phyloP scores from a whole-genome alignment of 2,329 filamentous ascomycete species.

The Parasarocladium wereldwijsianum region DNA sequence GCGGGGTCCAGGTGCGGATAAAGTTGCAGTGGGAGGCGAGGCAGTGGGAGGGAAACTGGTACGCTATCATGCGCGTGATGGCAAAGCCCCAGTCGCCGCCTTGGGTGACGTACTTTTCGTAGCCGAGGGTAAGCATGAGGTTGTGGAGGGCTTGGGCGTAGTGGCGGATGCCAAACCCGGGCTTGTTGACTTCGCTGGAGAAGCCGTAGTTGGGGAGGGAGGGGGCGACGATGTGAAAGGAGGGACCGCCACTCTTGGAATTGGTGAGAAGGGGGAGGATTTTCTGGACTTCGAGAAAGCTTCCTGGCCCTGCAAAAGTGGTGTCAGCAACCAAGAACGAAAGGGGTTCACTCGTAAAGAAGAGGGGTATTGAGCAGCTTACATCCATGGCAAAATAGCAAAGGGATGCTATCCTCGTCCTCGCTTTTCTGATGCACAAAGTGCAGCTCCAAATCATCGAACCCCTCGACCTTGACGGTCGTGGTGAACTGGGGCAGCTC shows the following conservation, averaged over 20 bases:
- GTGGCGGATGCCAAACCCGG: slow-evolving; percentile 17
- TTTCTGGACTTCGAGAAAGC: slow-evolving; percentile 51
- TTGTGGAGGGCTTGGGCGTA: slow-evolving; percentile 45
- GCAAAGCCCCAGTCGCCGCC: slow-evolving; percentile 56
- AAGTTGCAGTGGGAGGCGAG: slow-evolving; percentile 29
- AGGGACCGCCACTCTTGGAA: slow-evolving; percentile 15
- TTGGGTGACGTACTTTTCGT: slow-evolving; percentile 28
- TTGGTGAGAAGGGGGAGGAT: slow-evolving; percentile 34
- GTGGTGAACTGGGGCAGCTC: slow-evolving; percentile 40
- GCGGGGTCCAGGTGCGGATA: slow-evolving; percentile 36
- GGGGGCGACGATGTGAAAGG: slow-evolving; percentile 43
- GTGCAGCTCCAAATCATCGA: slow-evolving; percentile 45
- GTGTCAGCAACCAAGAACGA: neutral
- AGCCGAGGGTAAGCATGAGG: slow-evolving; percentile 55
- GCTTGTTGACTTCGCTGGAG: slow-evolving; percentile 14
- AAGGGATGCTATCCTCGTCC: slow-evolving; percentile 38
- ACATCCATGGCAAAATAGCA: slow-evolving; percentile 56
- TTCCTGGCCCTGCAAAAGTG: slow-evolving; percentile 40
- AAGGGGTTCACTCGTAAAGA: neutral
- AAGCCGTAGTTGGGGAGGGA: slow-evolving; percentile 39
- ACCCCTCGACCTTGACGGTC: slow-evolving; percentile 37
- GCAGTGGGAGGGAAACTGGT: slow-evolving; percentile 42
- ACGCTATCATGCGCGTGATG: slow-evolving; percentile 44
- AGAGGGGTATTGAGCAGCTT: slow-evolving; percentile 6
- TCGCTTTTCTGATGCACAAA: slow-evolving; percentile 44